Percentiles rank a stretch among this genome's conserved stretches.
phyloP scores from a whole-genome alignment of 371 early-diverging fungal species.

The Mucor circinelloides region DNA sequence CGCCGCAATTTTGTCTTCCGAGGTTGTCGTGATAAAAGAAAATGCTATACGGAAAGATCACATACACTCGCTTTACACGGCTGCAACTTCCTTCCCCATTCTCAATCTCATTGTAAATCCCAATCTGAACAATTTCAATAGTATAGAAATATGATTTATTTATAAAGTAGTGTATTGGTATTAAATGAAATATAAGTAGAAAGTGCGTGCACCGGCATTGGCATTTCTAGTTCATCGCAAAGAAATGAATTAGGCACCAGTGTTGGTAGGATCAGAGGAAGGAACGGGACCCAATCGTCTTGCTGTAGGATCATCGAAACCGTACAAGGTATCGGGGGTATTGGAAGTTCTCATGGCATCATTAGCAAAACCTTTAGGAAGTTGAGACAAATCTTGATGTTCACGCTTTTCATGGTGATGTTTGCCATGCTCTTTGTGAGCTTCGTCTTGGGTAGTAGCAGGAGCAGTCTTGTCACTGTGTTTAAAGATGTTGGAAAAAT shows the following conservation, averaged over 20 bases:
- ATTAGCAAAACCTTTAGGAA: constrained; percentile 34
- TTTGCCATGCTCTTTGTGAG: neutral
- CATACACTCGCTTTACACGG: too few species aligned
- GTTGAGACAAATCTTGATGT: neutral
- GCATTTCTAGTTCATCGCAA: too few species aligned
- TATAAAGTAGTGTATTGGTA: neutral
- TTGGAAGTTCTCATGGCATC: constrained; percentile 31
- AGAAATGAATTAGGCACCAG: constrained; percentile 23
- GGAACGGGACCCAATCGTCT: constrained; percentile 38
- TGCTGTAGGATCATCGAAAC: constrained; percentile 35
- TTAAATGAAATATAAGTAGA: neutral
- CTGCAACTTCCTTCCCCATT: neutral
- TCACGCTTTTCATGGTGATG: neutral
- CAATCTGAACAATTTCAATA: neutral
- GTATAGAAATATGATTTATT: neutral
- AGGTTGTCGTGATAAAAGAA: too few species aligned
- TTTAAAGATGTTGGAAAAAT: constrained; percentile 15
- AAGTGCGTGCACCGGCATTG: too few species aligned
- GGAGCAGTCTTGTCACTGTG: neutral
- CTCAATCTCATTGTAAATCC: neutral
- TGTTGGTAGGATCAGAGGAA: constrained; percentile 31
- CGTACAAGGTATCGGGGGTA: constrained; percentile 27
- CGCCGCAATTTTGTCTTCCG: too few species aligned
- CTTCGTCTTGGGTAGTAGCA: neutral
- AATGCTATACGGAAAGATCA: neutral